Conservation (phyloP, 768 basidiomycete species). For the Serendipita sp. region DNA sequence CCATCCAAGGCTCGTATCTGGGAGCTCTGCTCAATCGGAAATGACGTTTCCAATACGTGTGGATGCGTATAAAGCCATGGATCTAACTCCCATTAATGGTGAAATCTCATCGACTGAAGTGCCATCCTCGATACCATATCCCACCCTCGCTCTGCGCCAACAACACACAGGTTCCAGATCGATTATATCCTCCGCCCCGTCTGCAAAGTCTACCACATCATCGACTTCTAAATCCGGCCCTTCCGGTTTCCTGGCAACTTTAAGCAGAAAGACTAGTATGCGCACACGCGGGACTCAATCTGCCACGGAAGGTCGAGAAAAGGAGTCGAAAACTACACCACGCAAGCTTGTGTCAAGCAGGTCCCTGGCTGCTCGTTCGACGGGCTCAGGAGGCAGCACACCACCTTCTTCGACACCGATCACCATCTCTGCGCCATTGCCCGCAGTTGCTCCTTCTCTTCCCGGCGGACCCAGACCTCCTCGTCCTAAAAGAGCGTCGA, state of each 20-base stretch:
- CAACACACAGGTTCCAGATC: slow-evolving; percentile 16
- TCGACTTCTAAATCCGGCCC: slow-evolving; percentile 27
- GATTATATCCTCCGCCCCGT: slow-evolving; percentile 19
- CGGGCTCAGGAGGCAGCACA: neutral
- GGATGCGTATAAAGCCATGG: slow-evolving; percentile 67
- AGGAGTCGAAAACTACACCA: slow-evolving; percentile 12
- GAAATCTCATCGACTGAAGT: slow-evolving; percentile 37
- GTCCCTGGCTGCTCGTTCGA: slow-evolving; percentile 19
- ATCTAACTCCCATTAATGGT: slow-evolving; percentile 34
- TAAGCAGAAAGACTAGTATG: slow-evolving; percentile 52
- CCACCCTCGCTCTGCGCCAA: slow-evolving; percentile 35
- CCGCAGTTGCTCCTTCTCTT: neutral
- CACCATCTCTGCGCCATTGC: slow-evolving; percentile 13
- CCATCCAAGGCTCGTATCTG: slow-evolving; percentile 51
- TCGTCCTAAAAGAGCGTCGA: neutral
- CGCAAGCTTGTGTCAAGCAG: slow-evolving; percentile 19
- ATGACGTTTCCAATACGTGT: slow-evolving; percentile 63
- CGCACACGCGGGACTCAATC: neutral
- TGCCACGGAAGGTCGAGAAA: slow-evolving; percentile 20
- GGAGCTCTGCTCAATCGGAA: slow-evolving; percentile 57
- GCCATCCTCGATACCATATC: slow-evolving; percentile 52
- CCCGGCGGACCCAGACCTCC: slow-evolving; percentile 6
- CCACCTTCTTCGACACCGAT: slow-evolving; percentile 8
- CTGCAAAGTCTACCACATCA: slow-evolving; percentile 18
- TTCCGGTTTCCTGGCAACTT: slow-evolving; percentile 57